These are phyloP conservation scores for Naganishia vishniacii DNA, from an alignment of 768 basidiomycete species.

Conservation along the genomic window DNA sequence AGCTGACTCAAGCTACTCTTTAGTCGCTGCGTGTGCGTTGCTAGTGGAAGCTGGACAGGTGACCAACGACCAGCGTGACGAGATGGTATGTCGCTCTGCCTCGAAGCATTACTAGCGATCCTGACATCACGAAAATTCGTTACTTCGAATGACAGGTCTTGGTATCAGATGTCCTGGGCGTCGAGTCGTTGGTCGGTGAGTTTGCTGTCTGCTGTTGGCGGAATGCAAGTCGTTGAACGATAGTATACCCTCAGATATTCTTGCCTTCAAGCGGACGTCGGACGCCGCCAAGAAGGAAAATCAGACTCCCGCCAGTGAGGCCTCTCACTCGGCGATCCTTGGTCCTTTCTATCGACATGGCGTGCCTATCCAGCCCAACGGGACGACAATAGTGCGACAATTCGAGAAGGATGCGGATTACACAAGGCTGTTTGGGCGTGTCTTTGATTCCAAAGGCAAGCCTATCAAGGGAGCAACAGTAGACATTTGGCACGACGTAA, in stretches of 20 bases:
- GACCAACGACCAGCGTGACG: slow-evolving; percentile 4
- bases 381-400: slow-evolving; percentile 30
- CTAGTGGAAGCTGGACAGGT: slow-evolving; percentile 14
- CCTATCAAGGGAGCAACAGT: slow-evolving; percentile 35
- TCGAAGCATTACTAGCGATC: background rate
- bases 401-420: slow-evolving; percentile 28
- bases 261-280: slow-evolving; percentile 15
- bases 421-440: slow-evolving; percentile 29
- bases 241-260: background rate
- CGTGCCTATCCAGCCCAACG: slow-evolving; percentile 32
- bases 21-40: slow-evolving; percentile 14
- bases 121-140: too few species aligned
- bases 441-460: slow-evolving; percentile 29
- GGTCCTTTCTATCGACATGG: slow-evolving; percentile 37
- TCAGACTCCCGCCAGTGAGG: background rate
- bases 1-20: background rate
- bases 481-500: slow-evolving; percentile 21
- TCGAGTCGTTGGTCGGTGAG: slow-evolving; percentile 11
- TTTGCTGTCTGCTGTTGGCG: too few species aligned
- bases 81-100: background rate
- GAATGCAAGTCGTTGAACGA: too few species aligned
- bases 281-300: slow-evolving; percentile 8
- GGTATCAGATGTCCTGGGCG: slow-evolving; percentile 4
- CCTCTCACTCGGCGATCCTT: slow-evolving; percentile 31
- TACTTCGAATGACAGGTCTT: too few species aligned